Evolutionary conservation across 169 alveolate species (phyloP), one percentile per base, ranked within the genome.

Genomic region (Plasmodium gaboni): DNA sequence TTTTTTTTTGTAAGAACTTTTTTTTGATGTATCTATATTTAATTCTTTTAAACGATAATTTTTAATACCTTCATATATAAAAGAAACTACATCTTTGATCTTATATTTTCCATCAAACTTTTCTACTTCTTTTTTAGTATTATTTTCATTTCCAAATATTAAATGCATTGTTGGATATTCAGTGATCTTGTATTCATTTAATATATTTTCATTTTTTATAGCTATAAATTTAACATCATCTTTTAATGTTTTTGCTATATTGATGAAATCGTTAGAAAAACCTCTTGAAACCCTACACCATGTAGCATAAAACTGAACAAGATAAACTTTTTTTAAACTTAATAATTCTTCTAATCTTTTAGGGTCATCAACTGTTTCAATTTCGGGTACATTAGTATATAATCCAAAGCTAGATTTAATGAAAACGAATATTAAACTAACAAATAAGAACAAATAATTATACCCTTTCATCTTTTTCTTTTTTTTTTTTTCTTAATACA

Each of bases 101-200:
- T 64, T 61, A 92, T 91, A 87, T 89, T 89, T 57, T 63, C 89
- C 73, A 94, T 94, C 68, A 92, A 73, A 83, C 67, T 89, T 44
- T 69, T 73, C 80, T 73, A 64, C 59, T 46, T 85, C 72, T 60
- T 80, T 50, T 65, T 67, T 28, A 50, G 71, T 22, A 64, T 91
- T 28, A 65, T 61, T 38, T 80, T 94, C 92, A 50, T 85, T 74
- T 42, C 87, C 89, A 28, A 94, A 87, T 88, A 95, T 96, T 88
- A 97, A 93, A 92, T 96, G 95, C 50, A 98, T 85, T 50, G 98
- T 93, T 46, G 99, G 99, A 95, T 90, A 98, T 51, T 97, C 96
- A 87, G 89, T 83, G 64, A 98, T 94, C 7, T 91, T 86, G 71
- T 93, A 95, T 26, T 91, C 88, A 57, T 73, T 87, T 85, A 89